phyloP scores from a whole-genome alignment of 805 yeast species.

The Ogataea pilisensis region DNA sequence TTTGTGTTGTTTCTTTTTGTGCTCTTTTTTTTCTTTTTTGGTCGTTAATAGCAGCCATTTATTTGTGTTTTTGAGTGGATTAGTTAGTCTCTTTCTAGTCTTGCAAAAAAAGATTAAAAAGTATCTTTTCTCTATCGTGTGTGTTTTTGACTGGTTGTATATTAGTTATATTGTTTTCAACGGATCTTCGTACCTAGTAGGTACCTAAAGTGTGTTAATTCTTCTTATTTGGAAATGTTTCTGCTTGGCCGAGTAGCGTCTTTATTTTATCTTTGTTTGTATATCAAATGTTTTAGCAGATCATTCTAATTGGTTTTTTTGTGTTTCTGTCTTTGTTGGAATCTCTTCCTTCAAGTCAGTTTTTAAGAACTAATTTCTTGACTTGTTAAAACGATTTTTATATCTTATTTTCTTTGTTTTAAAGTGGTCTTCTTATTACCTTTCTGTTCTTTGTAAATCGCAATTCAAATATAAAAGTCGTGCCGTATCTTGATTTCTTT shows the following conservation, averaged over 20 bases:
- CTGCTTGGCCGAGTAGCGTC: background rate
- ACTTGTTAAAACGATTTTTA: background rate
- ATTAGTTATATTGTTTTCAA: slow-evolving; percentile 16
- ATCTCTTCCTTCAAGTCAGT: too few species aligned
- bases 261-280: slow-evolving; percentile 5
- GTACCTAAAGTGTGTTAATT: background rate
- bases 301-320: too few species aligned
- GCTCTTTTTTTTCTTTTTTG: too few species aligned
- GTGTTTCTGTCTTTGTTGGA: background rate
- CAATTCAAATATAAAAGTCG: background rate
- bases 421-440: background rate
- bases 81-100: too few species aligned
- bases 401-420: background rate
- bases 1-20: too few species aligned
- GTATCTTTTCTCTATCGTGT: slow-evolving; percentile 1
- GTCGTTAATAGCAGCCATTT: too few species aligned
- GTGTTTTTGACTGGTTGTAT: slow-evolving; percentile 16
- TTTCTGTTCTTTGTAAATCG: background rate
- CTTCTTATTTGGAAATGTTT: background rate
- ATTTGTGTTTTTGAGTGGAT: too few species aligned
- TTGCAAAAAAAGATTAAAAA: too few species aligned
- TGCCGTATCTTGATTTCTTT: background rate
- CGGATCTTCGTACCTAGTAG: slow-evolving; percentile 5
- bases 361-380: background rate
- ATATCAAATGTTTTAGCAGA: background rate